Evolutionary conservation across 2,329 filamentous ascomycete genomes (phyloP), one percentile per base, ranked within the genome.

Genomic region (Phyllosticta citribraziliensis): DNA sequence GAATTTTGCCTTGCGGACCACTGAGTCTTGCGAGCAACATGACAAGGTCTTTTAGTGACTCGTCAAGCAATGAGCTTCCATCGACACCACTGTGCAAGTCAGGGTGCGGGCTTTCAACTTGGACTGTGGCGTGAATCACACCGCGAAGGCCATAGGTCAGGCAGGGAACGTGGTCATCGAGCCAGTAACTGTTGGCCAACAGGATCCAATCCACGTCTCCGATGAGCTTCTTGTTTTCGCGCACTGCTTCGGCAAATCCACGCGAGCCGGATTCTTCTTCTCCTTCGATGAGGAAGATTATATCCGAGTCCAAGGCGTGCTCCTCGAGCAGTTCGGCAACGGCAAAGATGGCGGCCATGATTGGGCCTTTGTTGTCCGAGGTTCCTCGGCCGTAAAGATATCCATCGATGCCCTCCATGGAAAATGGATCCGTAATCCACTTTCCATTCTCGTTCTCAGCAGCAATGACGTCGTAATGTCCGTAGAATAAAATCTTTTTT

Each of bases 51-150:
- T 95, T 96, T 9, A 97, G 79, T 0, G 93, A 90, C 70, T 99
- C 94, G 63, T 96, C 90, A 63, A 94, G 84, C 75, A 95, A 83
- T 64, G 89, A 86, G 63, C 91, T 96, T 50, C 94, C 94, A 69
- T 97, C 93, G n/a, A 99, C 93, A 68, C 94, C 94, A 64, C 91
- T 96, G 74, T 99, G 94, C 1, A 96, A 82, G 73, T 99, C 94
- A 0, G 92, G 91, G 64, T 89, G 86, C 57, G 85, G 84, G 62
- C 91, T 95, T 65, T 95, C 88, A 25, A 99, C 86, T 64, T 91
- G 88, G 5, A 97, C 82, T 0, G 91, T 96, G 5, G 92, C 93
- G 72, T 97, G 93, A 22, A 99, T 87, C 25, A 99, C 93, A 24
- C 94, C 94, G 56, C 94, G 85, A 6, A 97, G 81, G 1, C 94